Percentiles rank a stretch among this genome's conserved stretches.
Evolutionary conservation across 208 protist genomes (phyloP).

Genomic region (Porcisia deanei): DNA sequence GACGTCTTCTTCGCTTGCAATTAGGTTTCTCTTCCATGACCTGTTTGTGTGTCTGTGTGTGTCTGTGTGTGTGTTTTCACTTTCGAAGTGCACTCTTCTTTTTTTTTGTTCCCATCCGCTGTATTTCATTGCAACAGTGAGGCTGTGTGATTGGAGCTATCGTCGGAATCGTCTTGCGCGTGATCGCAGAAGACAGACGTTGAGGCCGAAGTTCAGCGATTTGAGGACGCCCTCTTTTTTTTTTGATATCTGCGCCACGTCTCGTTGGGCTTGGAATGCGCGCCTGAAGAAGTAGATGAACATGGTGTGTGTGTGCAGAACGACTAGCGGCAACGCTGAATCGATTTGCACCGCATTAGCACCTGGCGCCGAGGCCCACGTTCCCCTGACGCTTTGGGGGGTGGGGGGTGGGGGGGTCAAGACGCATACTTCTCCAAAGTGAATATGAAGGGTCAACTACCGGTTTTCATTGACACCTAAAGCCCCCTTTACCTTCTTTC

Average conservation of each 20-base stretch:
- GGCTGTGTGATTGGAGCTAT: too few relatives aligned
- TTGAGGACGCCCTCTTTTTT: too few relatives aligned
- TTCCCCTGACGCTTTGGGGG: too few relatives aligned
- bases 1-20: neutral
- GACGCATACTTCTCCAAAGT: neutral
- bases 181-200: too few relatives aligned
- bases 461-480: neutral
- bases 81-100: neutral
- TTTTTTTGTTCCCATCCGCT: too few relatives aligned
- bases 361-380: neutral
- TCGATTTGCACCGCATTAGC: neutral
- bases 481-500: neutral
- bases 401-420: neutral
- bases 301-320: neutral
- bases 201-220: too few relatives aligned
- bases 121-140: too few relatives aligned
- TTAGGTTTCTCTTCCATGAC: neutral
- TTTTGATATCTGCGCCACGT: neutral
- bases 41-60: neutral
- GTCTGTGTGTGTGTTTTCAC: too few relatives aligned
- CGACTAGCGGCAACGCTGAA: neutral
- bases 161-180: too few relatives aligned
- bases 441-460: neutral
- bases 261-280: neutral
- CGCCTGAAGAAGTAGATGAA: neutral